phyloP scores from a whole-genome alignment of 2,329 filamentous ascomycete genomes.

The Ustilaginoidea virens region DNA sequence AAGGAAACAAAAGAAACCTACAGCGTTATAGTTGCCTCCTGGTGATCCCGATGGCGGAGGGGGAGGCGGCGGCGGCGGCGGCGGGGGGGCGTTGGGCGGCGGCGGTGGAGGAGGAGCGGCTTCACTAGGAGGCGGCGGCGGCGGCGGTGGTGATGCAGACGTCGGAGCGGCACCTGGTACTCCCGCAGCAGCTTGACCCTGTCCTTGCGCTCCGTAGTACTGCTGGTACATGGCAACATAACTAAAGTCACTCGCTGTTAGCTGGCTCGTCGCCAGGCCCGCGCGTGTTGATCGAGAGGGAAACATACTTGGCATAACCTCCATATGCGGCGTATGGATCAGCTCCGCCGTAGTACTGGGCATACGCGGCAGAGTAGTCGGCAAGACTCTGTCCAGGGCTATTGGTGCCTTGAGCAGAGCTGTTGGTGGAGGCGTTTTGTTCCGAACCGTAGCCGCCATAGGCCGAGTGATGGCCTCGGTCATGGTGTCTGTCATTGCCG shows the following conservation, averaged over 20 bases:
- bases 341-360: conserved; percentile 59
- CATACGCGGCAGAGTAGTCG: conserved; percentile 71
- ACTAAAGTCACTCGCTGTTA: conserved; percentile 17
- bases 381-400: conserved; percentile 12
- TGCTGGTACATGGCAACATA: conserved; percentile 62
- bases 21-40: conserved; percentile 47
- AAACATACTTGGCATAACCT: conserved; percentile 59
- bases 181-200: conserved; percentile 25
- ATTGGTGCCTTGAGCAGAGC: conserved; percentile 16
- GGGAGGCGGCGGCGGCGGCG: conserved; percentile 27
- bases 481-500: conserved; percentile 14
- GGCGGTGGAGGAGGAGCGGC: conserved; percentile 50
- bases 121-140: conserved; percentile 42
- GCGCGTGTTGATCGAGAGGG: neutral
- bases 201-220: conserved; percentile 39
- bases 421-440: conserved; percentile 16
- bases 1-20: no score
- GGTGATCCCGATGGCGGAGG: conserved; percentile 34
- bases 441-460: conserved; percentile 17
- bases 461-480: conserved; percentile 13
- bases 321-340: conserved; percentile 88
- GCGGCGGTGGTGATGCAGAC: conserved; percentile 40
- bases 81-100: conserved; percentile 32
- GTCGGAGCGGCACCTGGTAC: conserved; percentile 28
- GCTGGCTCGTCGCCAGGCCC: neutral